These are phyloP conservation scores for Colletotrichum chrysophilum DNA, from an alignment of 2,329 filamentous ascomycete species.

Conservation along the genomic window DNA sequence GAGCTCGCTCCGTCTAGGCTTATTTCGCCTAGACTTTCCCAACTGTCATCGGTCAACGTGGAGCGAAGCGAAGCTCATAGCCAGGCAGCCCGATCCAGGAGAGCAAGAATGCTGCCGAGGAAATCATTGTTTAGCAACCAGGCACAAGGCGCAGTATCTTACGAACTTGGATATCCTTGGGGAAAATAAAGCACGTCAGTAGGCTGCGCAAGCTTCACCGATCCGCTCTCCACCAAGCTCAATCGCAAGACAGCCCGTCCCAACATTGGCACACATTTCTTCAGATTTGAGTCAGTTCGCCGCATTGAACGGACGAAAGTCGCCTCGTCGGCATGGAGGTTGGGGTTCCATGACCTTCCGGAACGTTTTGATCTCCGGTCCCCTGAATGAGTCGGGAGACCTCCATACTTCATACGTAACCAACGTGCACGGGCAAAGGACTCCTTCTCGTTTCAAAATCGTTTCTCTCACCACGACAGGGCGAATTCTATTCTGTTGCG, in stretches of 20 bases:
- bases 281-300: background rate
- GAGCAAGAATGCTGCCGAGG: background rate
- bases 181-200: background rate
- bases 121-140: background rate
- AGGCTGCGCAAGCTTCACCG: background rate
- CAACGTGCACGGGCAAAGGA: background rate
- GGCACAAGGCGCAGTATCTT: background rate
- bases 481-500: background rate
- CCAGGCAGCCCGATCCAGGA: background rate
- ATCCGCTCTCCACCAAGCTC: background rate
- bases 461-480: constrained; percentile 2
- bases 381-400: background rate
- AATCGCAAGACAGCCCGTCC: background rate
- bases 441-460: background rate
- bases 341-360: constrained; percentile 15
- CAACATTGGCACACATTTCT: background rate
- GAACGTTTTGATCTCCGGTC: constrained; percentile 12
- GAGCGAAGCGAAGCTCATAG: background rate
- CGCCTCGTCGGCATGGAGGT: background rate
- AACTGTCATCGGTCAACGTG: background rate
- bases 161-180: background rate
- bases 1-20: background rate
- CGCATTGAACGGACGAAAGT: constrained; percentile 11
- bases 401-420: background rate
- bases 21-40: background rate